These are phyloP conservation scores for Penicillium ochrochloron DNA, from an alignment of 495 filamentous ascomycete species.

Conservation along the genomic window DNA sequence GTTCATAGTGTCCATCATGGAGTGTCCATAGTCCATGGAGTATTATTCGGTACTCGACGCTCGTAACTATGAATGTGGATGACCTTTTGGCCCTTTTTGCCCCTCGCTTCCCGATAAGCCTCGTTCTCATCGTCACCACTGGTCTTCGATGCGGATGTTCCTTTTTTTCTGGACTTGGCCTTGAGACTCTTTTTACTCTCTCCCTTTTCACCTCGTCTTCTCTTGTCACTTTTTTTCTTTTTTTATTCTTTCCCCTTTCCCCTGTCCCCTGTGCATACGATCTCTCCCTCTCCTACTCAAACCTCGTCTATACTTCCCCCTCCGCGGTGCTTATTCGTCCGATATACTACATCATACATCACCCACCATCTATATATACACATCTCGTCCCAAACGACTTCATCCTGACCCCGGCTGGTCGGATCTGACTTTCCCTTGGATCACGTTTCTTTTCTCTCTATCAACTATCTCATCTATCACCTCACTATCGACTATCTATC, in stretches of 20 bases:
- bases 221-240: constrained; percentile 4
- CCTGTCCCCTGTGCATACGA: not conserved
- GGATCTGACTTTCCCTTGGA: constrained; percentile 2
- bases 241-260: constrained; percentile 2
- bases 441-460: not conserved
- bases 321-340: not conserved
- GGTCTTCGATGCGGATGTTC: not conserved
- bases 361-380: not conserved
- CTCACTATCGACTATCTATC: not conserved
- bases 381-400: constrained; percentile 4
- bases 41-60: not conserved
- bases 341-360: constrained; percentile 1
- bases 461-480: not conserved
- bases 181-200: not conserved
- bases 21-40: not conserved
- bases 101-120: constrained; percentile 37
- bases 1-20: not conserved
- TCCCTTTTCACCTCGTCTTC: not conserved
- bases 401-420: constrained; percentile 11
- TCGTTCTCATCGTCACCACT: constrained; percentile 38
- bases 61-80: not conserved
- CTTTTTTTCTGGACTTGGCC: not conserved
- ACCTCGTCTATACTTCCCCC: not conserved
- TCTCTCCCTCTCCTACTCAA: not conserved
- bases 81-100: constrained; percentile 15